Evolutionary conservation across 352 stramenopile species (phyloP), one percentile per base, ranked within the genome.

Genomic region (Phytophthora colocasiae): DNA sequence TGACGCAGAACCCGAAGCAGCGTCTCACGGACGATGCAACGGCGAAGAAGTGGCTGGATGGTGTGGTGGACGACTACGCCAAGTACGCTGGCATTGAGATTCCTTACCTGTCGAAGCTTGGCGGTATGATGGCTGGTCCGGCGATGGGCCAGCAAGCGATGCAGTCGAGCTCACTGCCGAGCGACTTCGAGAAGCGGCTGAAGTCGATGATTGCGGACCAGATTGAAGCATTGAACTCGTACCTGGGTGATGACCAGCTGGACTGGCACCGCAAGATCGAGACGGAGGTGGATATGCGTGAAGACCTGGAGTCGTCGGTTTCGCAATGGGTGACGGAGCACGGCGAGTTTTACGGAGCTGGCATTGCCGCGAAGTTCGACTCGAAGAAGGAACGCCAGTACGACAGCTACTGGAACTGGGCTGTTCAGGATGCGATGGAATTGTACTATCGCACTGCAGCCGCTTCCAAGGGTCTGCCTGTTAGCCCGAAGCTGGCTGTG

Each of bases 401-500:
- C 63, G 82, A 92, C 65, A 92, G 82, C 57, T 91, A 83, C 67
- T 94, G 86, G 84, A 93, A 93, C 77, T 94, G 84, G 86, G 83
- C 77, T 19, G 58, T 90, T 17, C 84, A 92, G 64, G 84, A 92
- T 57, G 69, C 73, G 22, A 68, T 91, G 48, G 82, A 91, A 63
- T 51, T 91, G 34, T 89, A 88, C 66, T 86, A 81, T 56, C 70
- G 75, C 14, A 80, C 78, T 8, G 65, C 80, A 4, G 49, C 69
- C n/a, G 63, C 64, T 19, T 47, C 72, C 5, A 71, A 70, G 53
- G 47, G 52, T n/a, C 38, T 64, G 29, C 7, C 61, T 29, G 26
- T 26, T 8, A 65, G 38, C 15, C 14, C 50, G n/a, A 64, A 78
- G 39, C 57, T 82, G 46, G 31, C 43, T 48, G 56, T 62, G 26